Conservation (phyloP, 176 grass and related monocot genomes). For the Oryza glumipatula region DNA sequence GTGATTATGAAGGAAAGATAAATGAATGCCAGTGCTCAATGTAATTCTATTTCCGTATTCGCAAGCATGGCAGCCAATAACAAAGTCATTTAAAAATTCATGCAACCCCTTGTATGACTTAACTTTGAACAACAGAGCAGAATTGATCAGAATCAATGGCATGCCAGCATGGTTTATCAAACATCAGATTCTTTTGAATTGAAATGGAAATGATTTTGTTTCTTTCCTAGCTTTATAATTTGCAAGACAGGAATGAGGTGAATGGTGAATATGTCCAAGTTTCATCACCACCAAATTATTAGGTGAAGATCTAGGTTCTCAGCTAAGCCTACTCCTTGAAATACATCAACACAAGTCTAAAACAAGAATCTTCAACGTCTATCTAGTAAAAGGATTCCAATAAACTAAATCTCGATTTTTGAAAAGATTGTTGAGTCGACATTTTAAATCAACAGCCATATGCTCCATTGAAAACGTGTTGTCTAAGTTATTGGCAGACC, state of each 20-base stretch:
- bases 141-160: background rate
- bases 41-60: background rate
- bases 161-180: background rate
- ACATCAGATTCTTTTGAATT: background rate
- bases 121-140: background rate
- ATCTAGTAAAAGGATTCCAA: background rate
- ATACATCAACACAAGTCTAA: slow-evolving; percentile 11
- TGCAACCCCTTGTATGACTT: background rate
- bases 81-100: background rate
- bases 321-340: slow-evolving; percentile 8
- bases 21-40: background rate
- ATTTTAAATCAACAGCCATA: background rate
- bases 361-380: background rate
- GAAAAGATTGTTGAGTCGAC: background rate
- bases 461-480: background rate
- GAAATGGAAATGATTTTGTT: slow-evolving; percentile 11
- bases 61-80: slow-evolving; percentile 16
- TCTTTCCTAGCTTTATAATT: background rate
- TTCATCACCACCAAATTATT: background rate
- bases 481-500: slow-evolving; percentile 16
- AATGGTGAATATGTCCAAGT: background rate
- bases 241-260: background rate
- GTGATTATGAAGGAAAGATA: background rate
- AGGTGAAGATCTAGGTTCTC: background rate
- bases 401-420: background rate